A percentile compares a stretch with the other conserved stretches of the same genome.
Evolutionary conservation across 2,329 filamentous ascomycete genomes (phyloP).

Genomic region (Atkinsonella hypoxylon): DNA sequence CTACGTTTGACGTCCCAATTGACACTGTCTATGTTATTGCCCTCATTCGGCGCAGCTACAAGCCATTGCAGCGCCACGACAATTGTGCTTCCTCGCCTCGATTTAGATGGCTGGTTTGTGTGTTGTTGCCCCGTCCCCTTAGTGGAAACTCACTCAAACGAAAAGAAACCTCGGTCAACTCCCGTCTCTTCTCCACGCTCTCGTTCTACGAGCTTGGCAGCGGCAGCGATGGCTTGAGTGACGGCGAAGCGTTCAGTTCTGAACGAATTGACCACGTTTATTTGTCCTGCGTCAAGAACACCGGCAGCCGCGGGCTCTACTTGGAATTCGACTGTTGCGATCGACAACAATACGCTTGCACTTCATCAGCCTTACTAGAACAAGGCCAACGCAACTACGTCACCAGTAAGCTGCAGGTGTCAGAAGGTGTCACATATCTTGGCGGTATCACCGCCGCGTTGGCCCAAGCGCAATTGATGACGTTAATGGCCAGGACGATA

Average conservation of each 20-base stretch:
- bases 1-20: neutral
- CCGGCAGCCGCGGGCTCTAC: neutral
- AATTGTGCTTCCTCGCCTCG: neutral
- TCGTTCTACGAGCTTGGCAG: neutral
- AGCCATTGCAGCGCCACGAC: constrained; percentile 1
- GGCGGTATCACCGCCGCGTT: neutral
- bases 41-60: neutral
- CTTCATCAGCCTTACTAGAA: neutral
- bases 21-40: neutral
- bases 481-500: neutral
- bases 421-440: too few species aligned
- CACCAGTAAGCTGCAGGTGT: neutral
- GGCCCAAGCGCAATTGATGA: neutral
- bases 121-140: neutral
- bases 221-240: neutral
- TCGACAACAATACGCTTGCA: neutral
- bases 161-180: neutral
- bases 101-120: neutral
- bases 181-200: neutral
- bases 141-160: neutral
- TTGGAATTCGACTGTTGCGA: neutral
- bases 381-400: neutral
- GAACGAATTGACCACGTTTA: too few species aligned
- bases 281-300: neutral
- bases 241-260: too few species aligned